Evolutionary conservation across 1,284 basidiomycete genomes (phyloP).

Genomic region (Papiliotrema nemorosa): DNA sequence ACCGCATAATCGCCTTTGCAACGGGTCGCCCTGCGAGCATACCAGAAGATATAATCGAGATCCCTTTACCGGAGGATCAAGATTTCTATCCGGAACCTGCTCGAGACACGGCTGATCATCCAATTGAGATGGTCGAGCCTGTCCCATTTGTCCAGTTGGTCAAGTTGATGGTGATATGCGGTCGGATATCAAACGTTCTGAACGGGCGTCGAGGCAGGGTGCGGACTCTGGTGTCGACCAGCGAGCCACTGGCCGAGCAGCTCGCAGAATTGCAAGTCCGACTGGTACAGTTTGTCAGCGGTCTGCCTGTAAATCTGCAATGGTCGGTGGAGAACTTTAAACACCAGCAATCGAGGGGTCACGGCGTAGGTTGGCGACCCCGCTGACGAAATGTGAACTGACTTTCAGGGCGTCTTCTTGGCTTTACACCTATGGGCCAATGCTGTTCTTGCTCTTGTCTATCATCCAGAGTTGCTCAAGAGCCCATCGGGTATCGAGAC

Average conservation of each 20-base stretch:
- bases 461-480: slow-evolving; percentile 50
- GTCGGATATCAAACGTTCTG: slow-evolving; percentile 49
- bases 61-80: slow-evolving; percentile 48
- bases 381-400: neutral
- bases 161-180: slow-evolving; percentile 51
- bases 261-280: slow-evolving; percentile 47
- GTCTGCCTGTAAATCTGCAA: slow-evolving; percentile 44
- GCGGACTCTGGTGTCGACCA: slow-evolving; percentile 43
- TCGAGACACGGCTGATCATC: slow-evolving; percentile 26
- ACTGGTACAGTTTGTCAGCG: slow-evolving; percentile 48
- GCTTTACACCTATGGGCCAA: slow-evolving; percentile 47
- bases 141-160: slow-evolving; percentile 49
- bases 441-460: slow-evolving; percentile 50
- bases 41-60: slow-evolving; percentile 51
- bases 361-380: slow-evolving; percentile 35
- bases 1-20: slow-evolving; percentile 50
- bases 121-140: slow-evolving; percentile 39
- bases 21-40: slow-evolving; percentile 43
- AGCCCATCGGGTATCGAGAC: slow-evolving; percentile 49
- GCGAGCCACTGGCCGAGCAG: slow-evolving; percentile 34
- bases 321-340: slow-evolving; percentile 52
- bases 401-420: slow-evolving; percentile 29
- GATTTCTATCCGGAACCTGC: slow-evolving; percentile 50
- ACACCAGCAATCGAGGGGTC: slow-evolving; percentile 45
- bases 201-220: slow-evolving; percentile 49